Evolutionary conservation across 2,329 filamentous ascomycete genomes (phyloP), one percentile per base, ranked within the genome.

Genomic region (Fusarium gaditjirri): DNA sequence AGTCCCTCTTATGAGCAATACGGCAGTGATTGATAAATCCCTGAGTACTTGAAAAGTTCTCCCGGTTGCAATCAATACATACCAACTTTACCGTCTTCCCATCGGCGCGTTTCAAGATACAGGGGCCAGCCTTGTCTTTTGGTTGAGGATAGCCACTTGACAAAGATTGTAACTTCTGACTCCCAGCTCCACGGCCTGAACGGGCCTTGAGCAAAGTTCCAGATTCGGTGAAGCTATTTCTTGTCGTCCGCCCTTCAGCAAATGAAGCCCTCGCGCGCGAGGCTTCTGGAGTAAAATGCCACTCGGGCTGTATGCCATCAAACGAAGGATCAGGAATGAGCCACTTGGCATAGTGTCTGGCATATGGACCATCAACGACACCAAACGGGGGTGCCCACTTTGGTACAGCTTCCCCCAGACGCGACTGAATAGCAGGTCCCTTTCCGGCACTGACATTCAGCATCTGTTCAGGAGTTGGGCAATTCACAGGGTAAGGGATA

Each of bases 11-110:
- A 83, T 99, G 96, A 31, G 95, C 94, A 76, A 99, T 98, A 63
- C 96, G 94, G 80, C 95, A 98, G 80, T 99, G 96, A 79, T 99
- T 99, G 84, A 99, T 96, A 83, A 98, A 98, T n/a, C 96, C 96
- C 81, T 98, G 96, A 0, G 95, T 97, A 83, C 95, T 98, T 61
- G 93, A 95, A 79, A 98, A 98, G 81, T 98, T 94, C 80, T 94
- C 93, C 71, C 95, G 89, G 54, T 94, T 88, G 82, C 96, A 98
- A 80, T 96, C 93, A 65, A 93, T 83, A 84, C 96, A 99, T 71
- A 97, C 92, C 53, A 98, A 88, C 82, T 97, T 97, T 72, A 98
- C 95, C 72, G 92, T 91, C 78, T 93, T 88, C 61, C 93, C 93
- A 82, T 98, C 95, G 59, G 92, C 91, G 76, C 94, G 92, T 83